Conservation (phyloP, 2,329 filamentous ascomycete genomes). For the Arthroderma sp. region DNA sequence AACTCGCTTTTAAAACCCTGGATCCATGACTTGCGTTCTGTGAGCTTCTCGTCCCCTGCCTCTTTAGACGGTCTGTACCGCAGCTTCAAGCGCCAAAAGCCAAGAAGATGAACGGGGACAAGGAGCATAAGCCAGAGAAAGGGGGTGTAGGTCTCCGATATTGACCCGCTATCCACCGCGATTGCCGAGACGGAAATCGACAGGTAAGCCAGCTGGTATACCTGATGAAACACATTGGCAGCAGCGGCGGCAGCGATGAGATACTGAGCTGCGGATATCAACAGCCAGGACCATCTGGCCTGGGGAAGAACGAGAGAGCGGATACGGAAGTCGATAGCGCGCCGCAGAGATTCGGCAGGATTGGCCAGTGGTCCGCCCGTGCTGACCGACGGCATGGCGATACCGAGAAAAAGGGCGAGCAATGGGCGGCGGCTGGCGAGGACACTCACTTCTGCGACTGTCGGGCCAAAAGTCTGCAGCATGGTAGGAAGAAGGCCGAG, state of each 20-base stretch:
- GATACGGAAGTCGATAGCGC: not conserved
- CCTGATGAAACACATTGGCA: not conserved
- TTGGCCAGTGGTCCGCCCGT: not conserved
- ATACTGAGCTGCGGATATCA: not conserved
- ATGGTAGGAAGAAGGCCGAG: slow-evolving; percentile 26
- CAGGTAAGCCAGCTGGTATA: not conserved
- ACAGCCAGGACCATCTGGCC: not conserved
- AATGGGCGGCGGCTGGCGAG: not conserved
- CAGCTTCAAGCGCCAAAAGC: not conserved
- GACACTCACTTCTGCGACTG: not conserved
- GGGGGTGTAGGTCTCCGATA: not conserved
- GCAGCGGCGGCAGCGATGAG: not conserved
- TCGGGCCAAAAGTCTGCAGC: slow-evolving; percentile 12
- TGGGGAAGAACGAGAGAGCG: not conserved
- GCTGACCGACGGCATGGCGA: not conserved
- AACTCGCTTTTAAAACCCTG: not conserved
- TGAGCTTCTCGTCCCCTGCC: not conserved
- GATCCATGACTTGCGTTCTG: not conserved
- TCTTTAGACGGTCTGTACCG: not conserved
- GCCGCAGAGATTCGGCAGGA: not conserved
- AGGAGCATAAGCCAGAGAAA: not conserved
- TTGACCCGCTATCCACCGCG: not conserved
- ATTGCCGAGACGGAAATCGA: not conserved
- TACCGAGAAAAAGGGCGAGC: not conserved
- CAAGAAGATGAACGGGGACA: not conserved